Conservation (phyloP, 176 grass and related monocot genomes). For the Zoysia japonica region DNA sequence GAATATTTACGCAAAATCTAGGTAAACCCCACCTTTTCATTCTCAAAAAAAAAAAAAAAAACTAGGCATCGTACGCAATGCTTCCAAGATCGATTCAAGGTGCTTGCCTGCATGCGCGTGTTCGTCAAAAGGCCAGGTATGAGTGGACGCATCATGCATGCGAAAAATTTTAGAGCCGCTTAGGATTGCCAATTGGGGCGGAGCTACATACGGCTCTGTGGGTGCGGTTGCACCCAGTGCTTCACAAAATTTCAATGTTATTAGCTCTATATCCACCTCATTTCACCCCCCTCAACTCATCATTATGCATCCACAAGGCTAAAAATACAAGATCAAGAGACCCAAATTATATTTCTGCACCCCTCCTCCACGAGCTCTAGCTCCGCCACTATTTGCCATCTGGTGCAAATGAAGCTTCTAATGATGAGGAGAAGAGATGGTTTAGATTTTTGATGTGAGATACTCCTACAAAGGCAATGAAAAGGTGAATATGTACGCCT, state of each 20-base stretch:
- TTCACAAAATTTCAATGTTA: too few relatives aligned
- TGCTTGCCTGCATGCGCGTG: slow-evolving; percentile 24
- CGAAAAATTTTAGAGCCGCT: slow-evolving; percentile 41
- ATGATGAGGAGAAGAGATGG: slow-evolving; percentile 49
- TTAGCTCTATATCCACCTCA: too few relatives aligned
- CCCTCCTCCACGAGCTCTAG: too few relatives aligned
- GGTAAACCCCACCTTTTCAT: background rate
- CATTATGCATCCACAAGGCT: too few relatives aligned
- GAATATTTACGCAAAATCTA: slow-evolving; percentile 60
- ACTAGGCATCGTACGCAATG: background rate
- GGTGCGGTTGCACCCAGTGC: too few relatives aligned
- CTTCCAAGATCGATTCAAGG: slow-evolving; percentile 40
- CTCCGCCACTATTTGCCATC: too few relatives aligned
- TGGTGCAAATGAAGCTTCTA: slow-evolving; percentile 56
- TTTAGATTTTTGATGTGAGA: slow-evolving; percentile 32
- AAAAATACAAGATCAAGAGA: too few relatives aligned
- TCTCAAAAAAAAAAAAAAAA: too few relatives aligned
- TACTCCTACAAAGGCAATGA: background rate
- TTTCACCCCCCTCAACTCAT: too few relatives aligned
- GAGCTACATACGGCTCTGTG: too few relatives aligned
- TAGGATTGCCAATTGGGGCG: too few relatives aligned
- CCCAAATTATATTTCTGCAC: too few relatives aligned
- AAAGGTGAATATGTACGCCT: slow-evolving; percentile 11
- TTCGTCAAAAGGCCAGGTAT: slow-evolving; percentile 47
- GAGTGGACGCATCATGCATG: slow-evolving; percentile 56